Conservation (phyloP, 129 eudicot species). For the Lactuca saligna region DNA sequence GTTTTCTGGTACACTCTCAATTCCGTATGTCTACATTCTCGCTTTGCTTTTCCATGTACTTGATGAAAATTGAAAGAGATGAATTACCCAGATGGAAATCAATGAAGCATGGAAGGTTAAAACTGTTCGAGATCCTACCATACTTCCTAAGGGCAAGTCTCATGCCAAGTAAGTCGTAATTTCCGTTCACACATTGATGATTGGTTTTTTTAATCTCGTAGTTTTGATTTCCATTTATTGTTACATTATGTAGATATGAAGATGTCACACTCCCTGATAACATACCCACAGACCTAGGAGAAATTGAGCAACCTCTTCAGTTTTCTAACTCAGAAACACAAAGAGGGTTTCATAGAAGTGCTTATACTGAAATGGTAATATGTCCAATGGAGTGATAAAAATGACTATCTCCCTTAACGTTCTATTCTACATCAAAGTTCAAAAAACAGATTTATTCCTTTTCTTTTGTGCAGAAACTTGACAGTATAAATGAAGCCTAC, state of each 20-base stretch:
- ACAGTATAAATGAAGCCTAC: slow-evolving; percentile 63
- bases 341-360: slow-evolving; percentile 58
- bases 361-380: slow-evolving; percentile 73
- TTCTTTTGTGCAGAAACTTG: slow-evolving; percentile 56
- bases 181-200: not conserved
- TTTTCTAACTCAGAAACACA: slow-evolving; percentile 43
- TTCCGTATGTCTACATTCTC: not conserved
- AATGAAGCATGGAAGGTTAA: slow-evolving; percentile 88
- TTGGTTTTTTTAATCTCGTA: slow-evolving; percentile 2
- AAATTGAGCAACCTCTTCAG: slow-evolving; percentile 53
- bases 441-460: not conserved
- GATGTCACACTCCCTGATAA: slow-evolving; percentile 78
- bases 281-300: slow-evolving; percentile 52
- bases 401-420: not conserved
- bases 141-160: slow-evolving; percentile 75
- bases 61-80: not conserved
- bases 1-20: slow-evolving; percentile 60
- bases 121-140: slow-evolving; percentile 62
- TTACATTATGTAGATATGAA: slow-evolving; percentile 48
- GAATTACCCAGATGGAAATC: slow-evolving; percentile 56
- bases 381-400: not conserved
- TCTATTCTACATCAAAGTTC: not conserved
- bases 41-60: not conserved
- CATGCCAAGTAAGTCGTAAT: slow-evolving; percentile 73
- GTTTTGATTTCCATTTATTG: not conserved